phyloP scores from a whole-genome alignment of 257 asterid species.

The Ballota nigra region DNA sequence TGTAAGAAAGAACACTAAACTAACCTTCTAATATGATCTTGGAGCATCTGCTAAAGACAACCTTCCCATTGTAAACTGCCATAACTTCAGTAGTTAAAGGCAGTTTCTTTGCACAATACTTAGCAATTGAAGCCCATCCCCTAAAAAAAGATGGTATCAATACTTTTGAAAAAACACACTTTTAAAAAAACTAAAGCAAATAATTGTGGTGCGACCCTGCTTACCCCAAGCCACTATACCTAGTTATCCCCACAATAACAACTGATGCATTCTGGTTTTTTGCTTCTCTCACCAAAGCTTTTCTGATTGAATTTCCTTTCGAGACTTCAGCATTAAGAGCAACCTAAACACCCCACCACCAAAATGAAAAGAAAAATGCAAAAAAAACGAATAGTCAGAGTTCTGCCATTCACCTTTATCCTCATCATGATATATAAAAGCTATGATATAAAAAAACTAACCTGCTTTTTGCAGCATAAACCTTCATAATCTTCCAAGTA shows the following conservation, averaged over 20 bases:
- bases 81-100: constrained; percentile 64
- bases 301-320: constrained; percentile 75
- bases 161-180: not conserved
- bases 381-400: not conserved
- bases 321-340: constrained; percentile 49
- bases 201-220: constrained; percentile 26
- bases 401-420: constrained; percentile 13
- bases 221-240: constrained; percentile 60
- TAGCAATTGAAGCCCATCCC: constrained; percentile 76
- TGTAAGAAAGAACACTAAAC: not conserved
- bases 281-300: constrained; percentile 70
- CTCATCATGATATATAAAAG: not conserved
- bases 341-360: constrained; percentile 48
- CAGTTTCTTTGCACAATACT: constrained; percentile 72
- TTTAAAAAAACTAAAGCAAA: constrained; percentile 1
- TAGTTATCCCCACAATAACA: constrained; percentile 71
- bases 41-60: constrained; percentile 58
- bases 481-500: constrained; percentile 73
- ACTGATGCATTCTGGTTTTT: constrained; percentile 55
- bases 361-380: not conserved
- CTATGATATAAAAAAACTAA: constrained; percentile 15
- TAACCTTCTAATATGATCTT: constrained; percentile 45
- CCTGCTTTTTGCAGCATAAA: constrained; percentile 73
- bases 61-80: constrained; percentile 73
- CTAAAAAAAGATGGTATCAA: constrained; percentile 36